phyloP scores from a whole-genome alignment of 106 monocot genomes.

The Triglochin maritima region DNA sequence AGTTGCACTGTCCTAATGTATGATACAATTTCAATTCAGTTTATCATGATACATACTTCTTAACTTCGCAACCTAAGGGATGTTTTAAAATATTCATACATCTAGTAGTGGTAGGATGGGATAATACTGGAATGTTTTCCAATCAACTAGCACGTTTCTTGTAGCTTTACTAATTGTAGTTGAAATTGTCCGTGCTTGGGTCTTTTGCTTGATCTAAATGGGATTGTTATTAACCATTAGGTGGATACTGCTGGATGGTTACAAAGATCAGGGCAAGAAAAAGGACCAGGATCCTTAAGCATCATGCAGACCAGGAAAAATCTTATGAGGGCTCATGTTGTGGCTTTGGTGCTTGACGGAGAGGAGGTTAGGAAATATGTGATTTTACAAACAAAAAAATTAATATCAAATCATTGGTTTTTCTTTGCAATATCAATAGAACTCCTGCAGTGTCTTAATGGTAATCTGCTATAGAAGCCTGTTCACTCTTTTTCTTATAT shows the following conservation, averaged over 20 bases:
- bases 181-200: no score
- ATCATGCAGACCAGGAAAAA: constrained; percentile 92
- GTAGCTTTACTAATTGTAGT: no score
- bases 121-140: no score
- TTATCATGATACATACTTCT: neutral
- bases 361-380: constrained; percentile 52
- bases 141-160: no score
- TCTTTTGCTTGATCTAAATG: no score
- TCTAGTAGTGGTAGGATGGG: no score
- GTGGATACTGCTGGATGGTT: constrained; percentile 99
- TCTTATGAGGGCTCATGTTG: constrained; percentile 93
- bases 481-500: no score
- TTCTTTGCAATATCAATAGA: neutral
- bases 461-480: no score
- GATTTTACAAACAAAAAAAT: neutral
- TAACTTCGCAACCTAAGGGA: neutral
- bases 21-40: neutral
- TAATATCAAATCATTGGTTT: neutral
- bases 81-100: no score
- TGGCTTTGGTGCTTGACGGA: constrained; percentile 95
- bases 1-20: neutral
- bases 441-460: neutral
- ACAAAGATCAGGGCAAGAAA: constrained; percentile 83
- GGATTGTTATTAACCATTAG: constrained; percentile 14
- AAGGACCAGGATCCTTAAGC: constrained; percentile 82